Evolutionary conservation across 805 yeast species (phyloP).

Genomic region (Lipomyces orientalis): DNA sequence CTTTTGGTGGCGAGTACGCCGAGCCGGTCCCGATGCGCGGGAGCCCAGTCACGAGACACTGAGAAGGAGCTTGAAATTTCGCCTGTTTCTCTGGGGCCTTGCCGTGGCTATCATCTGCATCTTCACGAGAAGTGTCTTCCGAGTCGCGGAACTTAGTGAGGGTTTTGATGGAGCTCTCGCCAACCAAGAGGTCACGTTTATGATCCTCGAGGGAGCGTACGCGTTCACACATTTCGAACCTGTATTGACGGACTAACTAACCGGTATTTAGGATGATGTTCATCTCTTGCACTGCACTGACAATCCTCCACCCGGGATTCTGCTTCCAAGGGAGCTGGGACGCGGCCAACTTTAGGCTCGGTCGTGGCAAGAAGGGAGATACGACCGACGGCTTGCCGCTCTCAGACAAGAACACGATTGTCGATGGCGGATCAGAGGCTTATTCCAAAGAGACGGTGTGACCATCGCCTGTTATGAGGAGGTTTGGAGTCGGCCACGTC

Average conservation of each 20-base stretch:
- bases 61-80: background rate
- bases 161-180: background rate
- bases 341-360: slow-evolving; percentile 2
- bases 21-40: slow-evolving; percentile 2
- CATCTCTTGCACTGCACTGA: background rate
- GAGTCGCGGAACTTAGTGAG: slow-evolving; percentile 5
- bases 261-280: slow-evolving; percentile 3
- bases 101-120: slow-evolving; percentile 1
- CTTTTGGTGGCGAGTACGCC: background rate
- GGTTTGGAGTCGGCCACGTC: too few species aligned
- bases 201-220: slow-evolving; percentile 10
- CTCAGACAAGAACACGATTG: background rate
- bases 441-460: background rate
- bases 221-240: background rate
- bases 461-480: background rate
- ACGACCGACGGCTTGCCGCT: background rate
- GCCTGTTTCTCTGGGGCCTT: slow-evolving; percentile 6
- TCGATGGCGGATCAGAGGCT: background rate
- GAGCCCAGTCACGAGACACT: background rate
- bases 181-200: slow-evolving; percentile 7
- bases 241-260: too few species aligned
- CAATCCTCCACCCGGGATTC: slow-evolving; percentile 3
- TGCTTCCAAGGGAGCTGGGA: slow-evolving; percentile 6
- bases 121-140: slow-evolving; percentile 2
- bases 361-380: background rate